Base-by-base conservation (phyloP, 2,329 filamentous ascomycete genomes). In the Aspergillus phoenicis region DNA sequence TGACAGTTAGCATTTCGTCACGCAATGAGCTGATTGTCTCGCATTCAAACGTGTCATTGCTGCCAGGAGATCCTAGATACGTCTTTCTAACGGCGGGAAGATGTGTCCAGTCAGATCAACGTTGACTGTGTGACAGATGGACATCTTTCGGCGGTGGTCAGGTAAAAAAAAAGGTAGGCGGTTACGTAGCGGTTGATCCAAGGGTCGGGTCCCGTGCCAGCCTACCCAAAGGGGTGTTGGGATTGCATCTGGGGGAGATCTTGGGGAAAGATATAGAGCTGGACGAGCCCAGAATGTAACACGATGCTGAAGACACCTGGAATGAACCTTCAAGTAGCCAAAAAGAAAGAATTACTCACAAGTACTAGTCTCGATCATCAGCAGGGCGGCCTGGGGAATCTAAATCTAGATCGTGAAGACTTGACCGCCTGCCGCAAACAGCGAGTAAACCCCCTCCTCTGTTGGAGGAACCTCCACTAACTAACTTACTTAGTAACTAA, bases 361-460 rank as follows among this genome's bases (percentile, higher is more conserved):
- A 10, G 11, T 22, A 20, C 20, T 11, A 22, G 17, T 45, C 20
- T 10, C 8, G n/a, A 45, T 13, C 15, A 30, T n/a, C 45, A 28
- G 26, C 24, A 28, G 15, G 45, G 26, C 8, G 26, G 45, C 26
- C 45, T 49, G 45, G 22, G 26, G 45, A 10, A 49, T 47, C 43
- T 13, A 43, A 17, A 49, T 51, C 47, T 51, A 51, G 47, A 51
- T 51, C 47, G 26, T 8, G 3, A 30, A 4, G 17, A 13, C 15
- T 24, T 58, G 47, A 71, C 69, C 69, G 69, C 69, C 66, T 68
- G 52, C 68, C 59, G 20, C 55, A 67, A 68, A 54, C 38, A 52
- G 55, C 47, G 54, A 61, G 65, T 59, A 58, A 13, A 62, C 62
- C 64, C 69, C 20, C 13, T 20, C 22, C 36, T 36, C 38, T 55